Percentiles rank a stretch among this genome's conserved stretches.
These are phyloP conservation scores for Colletotrichum sp. DNA, from an alignment of 2,329 filamentous ascomycete species.

Conservation along the genomic window DNA sequence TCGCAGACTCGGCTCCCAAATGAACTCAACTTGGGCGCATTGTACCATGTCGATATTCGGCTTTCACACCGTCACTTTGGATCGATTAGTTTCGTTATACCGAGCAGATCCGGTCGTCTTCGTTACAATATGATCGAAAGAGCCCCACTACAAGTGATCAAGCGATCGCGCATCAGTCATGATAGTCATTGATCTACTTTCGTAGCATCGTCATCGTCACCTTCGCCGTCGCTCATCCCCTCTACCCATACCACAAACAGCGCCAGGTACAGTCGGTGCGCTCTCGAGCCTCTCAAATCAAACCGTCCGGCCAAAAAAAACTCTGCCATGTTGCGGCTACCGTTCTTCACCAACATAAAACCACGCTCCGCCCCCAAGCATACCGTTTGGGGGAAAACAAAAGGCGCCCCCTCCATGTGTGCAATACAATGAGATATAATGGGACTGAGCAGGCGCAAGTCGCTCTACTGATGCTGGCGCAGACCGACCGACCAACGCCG, in stretches of 20 bases:
- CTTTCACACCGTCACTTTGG: background rate
- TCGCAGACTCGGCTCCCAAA: background rate
- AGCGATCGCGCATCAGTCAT: slow-evolving; percentile 19
- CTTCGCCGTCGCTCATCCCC: slow-evolving; percentile 9
- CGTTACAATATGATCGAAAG: background rate
- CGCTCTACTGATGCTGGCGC: slow-evolving; percentile 15
- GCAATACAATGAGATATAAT: background rate
- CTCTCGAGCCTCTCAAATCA: background rate
- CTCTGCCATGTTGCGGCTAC: background rate
- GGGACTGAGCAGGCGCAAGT: background rate
- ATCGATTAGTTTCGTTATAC: background rate
- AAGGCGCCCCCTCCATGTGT: background rate
- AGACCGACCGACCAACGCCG: slow-evolving; percentile 15
- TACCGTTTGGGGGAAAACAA: background rate
- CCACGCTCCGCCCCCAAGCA: background rate
- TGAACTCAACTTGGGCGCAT: background rate
- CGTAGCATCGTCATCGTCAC: slow-evolving; percentile 15
- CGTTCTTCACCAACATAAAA: background rate
- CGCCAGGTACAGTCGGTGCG: background rate
- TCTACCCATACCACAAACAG: background rate
- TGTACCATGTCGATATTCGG: background rate
- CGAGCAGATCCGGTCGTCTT: background rate
- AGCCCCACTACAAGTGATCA: background rate
- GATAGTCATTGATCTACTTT: slow-evolving; percentile 19
- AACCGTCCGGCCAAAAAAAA: background rate